These are phyloP conservation scores for Gypsophila paniculata DNA, from an alignment of 179 eudicot species.

Conservation along the genomic window DNA sequence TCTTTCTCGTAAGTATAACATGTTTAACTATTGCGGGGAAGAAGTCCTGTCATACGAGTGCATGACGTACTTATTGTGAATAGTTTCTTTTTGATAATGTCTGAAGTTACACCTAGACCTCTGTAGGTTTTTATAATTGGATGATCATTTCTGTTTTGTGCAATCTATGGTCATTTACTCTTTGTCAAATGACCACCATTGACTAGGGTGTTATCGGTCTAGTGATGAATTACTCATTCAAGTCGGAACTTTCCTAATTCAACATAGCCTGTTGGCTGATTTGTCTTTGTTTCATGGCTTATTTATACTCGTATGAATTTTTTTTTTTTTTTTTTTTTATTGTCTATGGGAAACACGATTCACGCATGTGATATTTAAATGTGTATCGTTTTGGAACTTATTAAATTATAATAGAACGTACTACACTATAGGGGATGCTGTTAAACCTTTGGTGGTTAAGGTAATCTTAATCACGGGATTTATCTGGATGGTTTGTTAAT, in stretches of 20 bases:
- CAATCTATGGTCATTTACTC: background rate
- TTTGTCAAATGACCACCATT: background rate
- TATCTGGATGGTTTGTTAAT: background rate
- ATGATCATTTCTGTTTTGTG: background rate
- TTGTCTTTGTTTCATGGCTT: background rate
- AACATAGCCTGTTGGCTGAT: too few species aligned
- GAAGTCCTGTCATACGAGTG: background rate
- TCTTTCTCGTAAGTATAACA: conserved; percentile 78
- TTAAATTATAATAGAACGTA: background rate
- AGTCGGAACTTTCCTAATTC: too few species aligned
- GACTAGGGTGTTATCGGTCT: background rate
- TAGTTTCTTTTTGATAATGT: background rate
- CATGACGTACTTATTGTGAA: background rate
- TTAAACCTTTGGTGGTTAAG: background rate
- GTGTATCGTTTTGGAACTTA: background rate
- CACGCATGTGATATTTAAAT: background rate
- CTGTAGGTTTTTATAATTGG: background rate
- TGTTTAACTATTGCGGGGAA: background rate
- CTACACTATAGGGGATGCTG: background rate
- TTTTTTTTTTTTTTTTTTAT: background rate
- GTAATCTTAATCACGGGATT: background rate
- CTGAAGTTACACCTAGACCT: background rate
- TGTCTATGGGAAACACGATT: background rate
- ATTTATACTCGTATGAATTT: background rate
- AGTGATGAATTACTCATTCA: background rate